Conservation (phyloP, 2,329 filamentous ascomycete genomes). For the Cryoendolithus antarcticus region DNA sequence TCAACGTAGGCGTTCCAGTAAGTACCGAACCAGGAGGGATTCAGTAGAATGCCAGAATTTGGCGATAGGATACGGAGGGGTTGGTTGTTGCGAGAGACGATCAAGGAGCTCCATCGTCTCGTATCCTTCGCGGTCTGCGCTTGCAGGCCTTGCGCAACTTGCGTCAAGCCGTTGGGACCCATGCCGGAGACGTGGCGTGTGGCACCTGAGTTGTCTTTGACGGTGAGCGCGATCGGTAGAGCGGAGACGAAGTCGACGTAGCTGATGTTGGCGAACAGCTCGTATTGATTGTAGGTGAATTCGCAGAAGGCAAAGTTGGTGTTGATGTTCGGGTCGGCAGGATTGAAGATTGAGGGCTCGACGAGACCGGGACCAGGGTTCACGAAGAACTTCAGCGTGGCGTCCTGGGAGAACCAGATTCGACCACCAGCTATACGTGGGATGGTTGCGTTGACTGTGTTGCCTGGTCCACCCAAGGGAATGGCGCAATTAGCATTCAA, state of each 20-base stretch:
- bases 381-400: slow-evolving; percentile 21
- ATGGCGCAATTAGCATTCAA: slow-evolving; percentile 33
- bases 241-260: slow-evolving; percentile 29
- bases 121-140: slow-evolving; percentile 45
- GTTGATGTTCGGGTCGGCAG: slow-evolving; percentile 32
- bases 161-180: slow-evolving; percentile 42
- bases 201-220: slow-evolving; percentile 25
- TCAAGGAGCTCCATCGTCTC: slow-evolving; percentile 49
- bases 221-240: slow-evolving; percentile 29
- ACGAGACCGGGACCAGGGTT: slow-evolving; percentile 26
- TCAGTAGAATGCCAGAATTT: slow-evolving; percentile 34
- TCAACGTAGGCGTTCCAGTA: slow-evolving; percentile 43
- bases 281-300: slow-evolving; percentile 35
- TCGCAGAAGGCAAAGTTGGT: slow-evolving; percentile 35
- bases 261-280: slow-evolving; percentile 35
- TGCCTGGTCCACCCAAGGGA: slow-evolving; percentile 26
- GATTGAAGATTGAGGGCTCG: slow-evolving; percentile 25
- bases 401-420: slow-evolving; percentile 25
- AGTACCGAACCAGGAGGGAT: slow-evolving; percentile 34
- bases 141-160: slow-evolving; percentile 41
- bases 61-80: slow-evolving; percentile 32
- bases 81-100: slow-evolving; percentile 28
- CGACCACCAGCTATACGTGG: slow-evolving; percentile 25
- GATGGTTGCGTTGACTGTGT: slow-evolving; percentile 20
- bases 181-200: slow-evolving; percentile 46